Percentiles rank a stretch among this genome's conserved stretches.
Evolutionary conservation across 306 rosid genomes (phyloP).

Genomic region (Quercus berberidifolia): DNA sequence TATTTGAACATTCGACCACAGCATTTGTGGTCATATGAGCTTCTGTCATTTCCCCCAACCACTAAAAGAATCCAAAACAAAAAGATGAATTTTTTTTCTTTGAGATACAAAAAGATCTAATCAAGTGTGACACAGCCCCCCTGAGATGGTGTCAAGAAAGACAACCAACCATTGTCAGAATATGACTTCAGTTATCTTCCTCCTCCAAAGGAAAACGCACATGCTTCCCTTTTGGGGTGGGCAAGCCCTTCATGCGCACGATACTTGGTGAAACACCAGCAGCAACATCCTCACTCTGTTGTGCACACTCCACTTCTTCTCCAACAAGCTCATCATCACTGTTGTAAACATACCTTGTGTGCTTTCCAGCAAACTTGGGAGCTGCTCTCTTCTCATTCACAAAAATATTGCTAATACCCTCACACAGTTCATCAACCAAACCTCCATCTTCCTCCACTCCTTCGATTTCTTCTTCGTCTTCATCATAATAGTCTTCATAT

Average conservation of each 20-base stretch:
- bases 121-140: neutral
- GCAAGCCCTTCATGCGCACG: slow-evolving; percentile 66
- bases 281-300: neutral
- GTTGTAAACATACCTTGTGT: slow-evolving; percentile 69
- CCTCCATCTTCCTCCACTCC: slow-evolving; percentile 24
- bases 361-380: slow-evolving; percentile 66
- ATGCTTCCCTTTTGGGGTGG: slow-evolving; percentile 88
- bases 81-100: neutral
- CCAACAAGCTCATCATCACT: slow-evolving; percentile 77
- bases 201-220: slow-evolving; percentile 61
- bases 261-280: slow-evolving; percentile 30
- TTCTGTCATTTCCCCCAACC: neutral
- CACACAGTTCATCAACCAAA: slow-evolving; percentile 63
- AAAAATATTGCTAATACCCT: slow-evolving; percentile 53
- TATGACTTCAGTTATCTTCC: slow-evolving; percentile 6
- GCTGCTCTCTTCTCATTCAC: slow-evolving; percentile 42
- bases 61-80: neutral
- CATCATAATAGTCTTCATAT: slow-evolving; percentile 18
- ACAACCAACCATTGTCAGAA: slow-evolving; percentile 15
- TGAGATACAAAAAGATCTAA: neutral
- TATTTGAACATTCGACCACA: slow-evolving; percentile 17
- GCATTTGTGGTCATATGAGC: neutral
- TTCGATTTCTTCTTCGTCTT: slow-evolving; percentile 21
- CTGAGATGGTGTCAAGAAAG: slow-evolving; percentile 35
- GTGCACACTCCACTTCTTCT: slow-evolving; percentile 32